phyloP scores from a whole-genome alignment of 257 asterid species.

The Solanum chilense region DNA sequence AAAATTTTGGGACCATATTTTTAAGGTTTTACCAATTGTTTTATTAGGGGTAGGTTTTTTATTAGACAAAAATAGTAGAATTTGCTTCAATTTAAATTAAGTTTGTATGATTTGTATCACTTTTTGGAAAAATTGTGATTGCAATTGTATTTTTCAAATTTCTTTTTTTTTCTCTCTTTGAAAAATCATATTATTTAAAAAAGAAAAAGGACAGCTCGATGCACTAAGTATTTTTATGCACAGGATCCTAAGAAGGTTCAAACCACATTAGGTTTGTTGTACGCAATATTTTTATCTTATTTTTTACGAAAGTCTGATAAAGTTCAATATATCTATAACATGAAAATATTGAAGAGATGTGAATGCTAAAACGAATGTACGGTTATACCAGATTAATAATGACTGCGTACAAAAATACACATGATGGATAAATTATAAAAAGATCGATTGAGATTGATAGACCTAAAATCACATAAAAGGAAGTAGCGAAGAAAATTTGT shows the following conservation, averaged over 20 bases:
- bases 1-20: conserved; percentile 6
- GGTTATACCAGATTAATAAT: neutral
- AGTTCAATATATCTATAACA: neutral
- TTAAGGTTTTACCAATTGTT: neutral
- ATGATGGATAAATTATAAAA: neutral
- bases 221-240: neutral
- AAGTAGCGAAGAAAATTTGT: neutral
- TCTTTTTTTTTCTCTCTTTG: neutral
- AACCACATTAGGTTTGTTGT: neutral
- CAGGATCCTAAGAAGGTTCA: neutral
- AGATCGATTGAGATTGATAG: neutral
- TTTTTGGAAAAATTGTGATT: neutral
- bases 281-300: no score
- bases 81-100: neutral
- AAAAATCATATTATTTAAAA: neutral
- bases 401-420: neutral
- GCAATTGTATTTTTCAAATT: neutral
- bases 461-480: neutral
- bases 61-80: neutral
- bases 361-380: neutral
- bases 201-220: neutral
- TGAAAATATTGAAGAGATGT: neutral
- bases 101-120: neutral
- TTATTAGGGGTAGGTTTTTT: neutral
- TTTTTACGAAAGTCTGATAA: neutral